Conservation (phyloP, 441 rosid genomes). For the Adansonia madagascariensis region DNA sequence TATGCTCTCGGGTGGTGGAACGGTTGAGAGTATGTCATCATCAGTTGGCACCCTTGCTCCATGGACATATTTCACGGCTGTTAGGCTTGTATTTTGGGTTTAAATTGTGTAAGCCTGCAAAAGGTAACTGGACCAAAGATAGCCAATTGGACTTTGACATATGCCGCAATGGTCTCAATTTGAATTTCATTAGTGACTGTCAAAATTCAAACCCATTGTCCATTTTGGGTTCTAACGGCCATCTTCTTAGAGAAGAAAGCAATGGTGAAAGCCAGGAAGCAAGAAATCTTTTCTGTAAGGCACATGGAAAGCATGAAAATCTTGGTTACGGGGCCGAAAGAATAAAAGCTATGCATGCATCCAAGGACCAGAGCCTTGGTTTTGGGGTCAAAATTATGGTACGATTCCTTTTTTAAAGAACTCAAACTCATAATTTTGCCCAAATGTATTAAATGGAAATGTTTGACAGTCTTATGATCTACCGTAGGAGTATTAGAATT, state of each 20-base stretch:
- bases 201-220: neutral
- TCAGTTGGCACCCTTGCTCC: neutral
- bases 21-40: neutral
- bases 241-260: neutral
- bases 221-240: neutral
- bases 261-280: neutral
- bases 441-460: no score
- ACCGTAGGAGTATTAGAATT: no score
- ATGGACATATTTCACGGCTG: neutral
- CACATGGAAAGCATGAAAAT: neutral
- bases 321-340: neutral
- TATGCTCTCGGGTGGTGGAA: slow-evolving; percentile 15
- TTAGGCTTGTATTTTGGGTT: no score
- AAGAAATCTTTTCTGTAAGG: neutral
- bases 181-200: neutral
- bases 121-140: neutral
- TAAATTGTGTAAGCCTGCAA: neutral
- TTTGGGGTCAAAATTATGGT: neutral
- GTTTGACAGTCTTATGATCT: no score
- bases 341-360: neutral
- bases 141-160: neutral
- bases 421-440: neutral
- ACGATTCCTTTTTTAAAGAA: neutral
- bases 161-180: neutral
- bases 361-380: slow-evolving; percentile 11